Evolutionary conservation across 2,329 filamentous ascomycete species (phyloP), one percentile per base, ranked within the genome.

Genomic region (Stagonosporopsis chrysanthemi): DNA sequence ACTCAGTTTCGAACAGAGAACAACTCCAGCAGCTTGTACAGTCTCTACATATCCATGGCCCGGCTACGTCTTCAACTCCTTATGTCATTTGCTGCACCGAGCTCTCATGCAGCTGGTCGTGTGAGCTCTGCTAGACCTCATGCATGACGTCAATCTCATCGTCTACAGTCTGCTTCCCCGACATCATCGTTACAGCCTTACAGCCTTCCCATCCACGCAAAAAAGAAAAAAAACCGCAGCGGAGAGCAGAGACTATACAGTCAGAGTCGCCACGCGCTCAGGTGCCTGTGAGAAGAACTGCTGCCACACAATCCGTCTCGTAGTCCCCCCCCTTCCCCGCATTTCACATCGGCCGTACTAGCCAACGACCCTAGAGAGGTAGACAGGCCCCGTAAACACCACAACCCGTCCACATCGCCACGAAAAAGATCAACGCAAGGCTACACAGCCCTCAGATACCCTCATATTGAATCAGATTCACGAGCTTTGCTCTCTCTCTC

Each of bases 271-370:
- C 28, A 12, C 8, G 28, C 28, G 28, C 7, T 29, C 8, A 9
- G 11, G 28, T 12, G 9, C 28, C 11, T 9, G 28, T 29, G 9
- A 4, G 9, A 9, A 26, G 7, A 19, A 19, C 19, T 19, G 19
- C 28, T 29, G 28, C 28, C 28, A 9, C 11, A 4, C 15, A 19
- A 19, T 19, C 17, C 5, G 50, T 31, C 33, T 43, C 19, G 9
- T 39, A 15, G 45, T 24, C 39, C 26, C 52, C 49, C 49, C 52
- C 33, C 52, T 55, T 55, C 52, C 52, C 52, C 52, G 52, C 52
- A 55, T 49, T 55, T 39, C 12, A 23, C 29, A 54, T 2, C 40
- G n/a, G n/a, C n/a, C n/a, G n/a, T n/a, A 24, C 38, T 31, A 47
- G 14, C 26, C 31, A 43, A 38, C 47, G 26, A 44, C 29, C 42